A percentile compares a stretch with the other conserved stretches of the same genome.
phyloP scores from a whole-genome alignment of 148 eudicot species.

The Heliamphora exappendiculata region DNA sequence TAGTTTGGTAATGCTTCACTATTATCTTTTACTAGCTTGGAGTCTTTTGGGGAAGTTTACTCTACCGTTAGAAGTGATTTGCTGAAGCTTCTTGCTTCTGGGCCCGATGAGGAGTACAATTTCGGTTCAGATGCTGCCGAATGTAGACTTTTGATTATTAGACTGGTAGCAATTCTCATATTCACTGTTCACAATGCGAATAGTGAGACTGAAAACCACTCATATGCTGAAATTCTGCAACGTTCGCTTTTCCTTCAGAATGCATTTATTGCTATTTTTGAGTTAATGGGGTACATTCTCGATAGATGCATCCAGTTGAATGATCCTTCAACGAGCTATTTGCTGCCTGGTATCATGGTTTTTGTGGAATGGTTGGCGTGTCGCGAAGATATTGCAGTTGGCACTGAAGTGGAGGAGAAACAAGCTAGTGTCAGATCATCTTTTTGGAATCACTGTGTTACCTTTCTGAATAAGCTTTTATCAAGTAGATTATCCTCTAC shows the following conservation, averaged over 20 bases:
- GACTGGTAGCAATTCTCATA: slow-evolving; percentile 67
- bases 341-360: slow-evolving; percentile 74
- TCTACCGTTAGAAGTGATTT: slow-evolving; percentile 47
- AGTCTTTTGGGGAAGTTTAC: slow-evolving; percentile 73
- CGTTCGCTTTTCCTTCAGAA: slow-evolving; percentile 75
- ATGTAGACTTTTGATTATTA: slow-evolving; percentile 58
- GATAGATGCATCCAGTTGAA: slow-evolving; percentile 57
- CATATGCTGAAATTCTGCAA: slow-evolving; percentile 84
- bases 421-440: slow-evolving; percentile 53
- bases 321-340: slow-evolving; percentile 70
- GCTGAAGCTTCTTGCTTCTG: slow-evolving; percentile 62
- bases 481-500: slow-evolving; percentile 30
- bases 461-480: slow-evolving; percentile 61
- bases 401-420: slow-evolving; percentile 58
- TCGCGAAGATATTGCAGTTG: slow-evolving; percentile 55
- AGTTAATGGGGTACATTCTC: slow-evolving; percentile 67
- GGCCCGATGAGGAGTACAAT: slow-evolving; percentile 45
- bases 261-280: slow-evolving; percentile 72
- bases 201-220: slow-evolving; percentile 74
- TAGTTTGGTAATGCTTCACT: slow-evolving; percentile 11
- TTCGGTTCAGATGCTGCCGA: slow-evolving; percentile 87
- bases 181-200: slow-evolving; percentile 79
- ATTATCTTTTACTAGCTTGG: slow-evolving; percentile 53
- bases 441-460: slow-evolving; percentile 66
- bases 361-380: slow-evolving; percentile 96